Evolutionary conservation across 2,329 filamentous ascomycete genomes (phyloP).

Genomic region (Aspergillus hiratsukae): DNA sequence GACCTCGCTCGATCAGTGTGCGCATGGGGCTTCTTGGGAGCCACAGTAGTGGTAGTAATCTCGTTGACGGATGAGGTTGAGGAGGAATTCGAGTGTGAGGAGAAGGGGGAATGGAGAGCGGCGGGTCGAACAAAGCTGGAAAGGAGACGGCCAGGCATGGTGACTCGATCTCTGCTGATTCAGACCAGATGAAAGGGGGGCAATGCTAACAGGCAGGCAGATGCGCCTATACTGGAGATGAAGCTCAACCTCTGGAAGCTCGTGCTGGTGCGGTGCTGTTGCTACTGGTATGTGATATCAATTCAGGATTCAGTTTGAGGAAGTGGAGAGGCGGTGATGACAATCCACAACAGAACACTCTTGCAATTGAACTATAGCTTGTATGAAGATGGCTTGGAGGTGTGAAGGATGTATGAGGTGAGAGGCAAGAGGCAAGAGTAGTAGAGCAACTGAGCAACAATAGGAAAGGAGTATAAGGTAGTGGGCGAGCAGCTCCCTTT

Average conservation of each 20-base stretch:
- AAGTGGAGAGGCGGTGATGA: constrained; percentile 14
- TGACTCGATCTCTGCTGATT: constrained; percentile 10
- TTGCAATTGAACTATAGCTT: background rate
- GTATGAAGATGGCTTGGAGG: background rate
- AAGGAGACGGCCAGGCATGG: constrained; percentile 39
- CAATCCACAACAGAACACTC: constrained; percentile 19
- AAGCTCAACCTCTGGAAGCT: background rate
- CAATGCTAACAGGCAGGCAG: background rate
- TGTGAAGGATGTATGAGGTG: background rate
- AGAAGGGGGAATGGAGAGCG: constrained; percentile 24
- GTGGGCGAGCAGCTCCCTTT: constrained; percentile 18
- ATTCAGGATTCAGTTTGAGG: constrained; percentile 22
- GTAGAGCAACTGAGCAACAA: constrained; percentile 7
- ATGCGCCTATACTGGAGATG: background rate
- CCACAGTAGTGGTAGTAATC: constrained; percentile 17
- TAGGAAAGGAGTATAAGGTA: constrained; percentile 7
- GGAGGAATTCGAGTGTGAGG: constrained; percentile 31
- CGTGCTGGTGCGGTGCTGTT: background rate
- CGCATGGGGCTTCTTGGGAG: constrained; percentile 25
- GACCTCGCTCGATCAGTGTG: constrained; percentile 29
- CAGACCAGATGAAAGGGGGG: background rate
- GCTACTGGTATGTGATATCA: background rate
- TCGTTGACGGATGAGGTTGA: constrained; percentile 38
- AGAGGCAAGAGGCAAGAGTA: constrained; percentile 1
- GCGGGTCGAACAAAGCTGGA: constrained; percentile 37